phyloP scores from a whole-genome alignment of 2,329 filamentous ascomycete genomes.

The Sporothrix variecibatus region DNA sequence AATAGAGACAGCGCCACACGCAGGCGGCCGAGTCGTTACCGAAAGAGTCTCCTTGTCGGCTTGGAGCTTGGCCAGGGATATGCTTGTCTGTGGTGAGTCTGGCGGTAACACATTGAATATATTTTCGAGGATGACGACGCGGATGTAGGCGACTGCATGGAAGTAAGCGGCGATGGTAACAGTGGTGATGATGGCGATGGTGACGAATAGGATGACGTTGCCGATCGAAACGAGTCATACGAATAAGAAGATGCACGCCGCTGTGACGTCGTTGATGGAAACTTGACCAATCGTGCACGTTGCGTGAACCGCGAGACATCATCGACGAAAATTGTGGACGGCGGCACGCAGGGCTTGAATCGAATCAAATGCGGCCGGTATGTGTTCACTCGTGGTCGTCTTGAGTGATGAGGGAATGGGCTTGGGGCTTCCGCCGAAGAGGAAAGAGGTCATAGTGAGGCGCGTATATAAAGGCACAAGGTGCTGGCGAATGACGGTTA shows the following conservation, averaged over 20 bases:
- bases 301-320: neutral
- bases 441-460: neutral
- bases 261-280: neutral
- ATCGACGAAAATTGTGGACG: neutral
- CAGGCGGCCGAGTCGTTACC: neutral
- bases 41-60: neutral
- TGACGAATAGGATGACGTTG: neutral
- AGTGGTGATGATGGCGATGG: neutral
- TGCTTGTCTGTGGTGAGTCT: neutral
- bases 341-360: neutral
- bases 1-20: neutral
- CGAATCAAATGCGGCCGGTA: neutral
- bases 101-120: neutral
- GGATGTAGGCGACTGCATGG: neutral
- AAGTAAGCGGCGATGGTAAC: neutral
- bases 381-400: neutral
- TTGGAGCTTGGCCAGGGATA: neutral
- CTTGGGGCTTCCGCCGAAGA: neutral
- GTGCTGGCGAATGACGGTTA: neutral
- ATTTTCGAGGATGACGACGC: neutral
- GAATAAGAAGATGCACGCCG: neutral
- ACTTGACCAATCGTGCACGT: neutral
- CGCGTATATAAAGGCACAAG: neutral
- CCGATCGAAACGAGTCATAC: neutral
- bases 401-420: neutral